phyloP scores from a whole-genome alignment of 768 basidiomycete species.

The Lactarius hengduanensis region DNA sequence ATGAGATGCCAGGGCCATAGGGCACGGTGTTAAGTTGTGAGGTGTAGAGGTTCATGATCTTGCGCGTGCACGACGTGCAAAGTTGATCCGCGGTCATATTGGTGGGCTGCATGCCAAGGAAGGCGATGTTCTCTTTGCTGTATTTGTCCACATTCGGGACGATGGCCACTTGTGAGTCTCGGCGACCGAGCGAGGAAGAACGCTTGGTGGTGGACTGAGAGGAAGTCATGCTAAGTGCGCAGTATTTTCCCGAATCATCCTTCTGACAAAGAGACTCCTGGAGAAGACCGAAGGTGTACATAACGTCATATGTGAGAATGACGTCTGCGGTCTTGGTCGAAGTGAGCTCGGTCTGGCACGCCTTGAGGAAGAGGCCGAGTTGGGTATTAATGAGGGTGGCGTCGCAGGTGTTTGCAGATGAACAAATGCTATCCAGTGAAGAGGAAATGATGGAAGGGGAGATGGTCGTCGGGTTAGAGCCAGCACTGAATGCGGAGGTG shows the following conservation, averaged over 20 bases:
- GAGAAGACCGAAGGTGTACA: conserved; percentile 72
- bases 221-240: conserved; percentile 51
- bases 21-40: conserved; percentile 65
- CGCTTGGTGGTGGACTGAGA: conserved; percentile 32
- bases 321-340: conserved; percentile 49
- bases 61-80: conserved; percentile 82
- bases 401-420: conserved; percentile 50
- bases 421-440: conserved; percentile 60
- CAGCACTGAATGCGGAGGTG: conserved; percentile 53
- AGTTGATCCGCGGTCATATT: conserved; percentile 48
- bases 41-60: conserved; percentile 74
- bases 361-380: conserved; percentile 66
- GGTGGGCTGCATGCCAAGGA: conserved; percentile 68
- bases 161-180: conserved; percentile 35
- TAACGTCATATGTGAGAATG: conserved; percentile 67
- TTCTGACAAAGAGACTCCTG: conserved; percentile 69
- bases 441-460: conserved; percentile 46
- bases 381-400: conserved; percentile 55
- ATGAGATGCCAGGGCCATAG: conserved; percentile 71
- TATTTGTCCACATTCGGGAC: conserved; percentile 57
- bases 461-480: conserved; percentile 39
- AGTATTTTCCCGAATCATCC: conserved; percentile 68
- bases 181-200: conserved; percentile 27
- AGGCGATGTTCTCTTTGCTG: conserved; percentile 62
- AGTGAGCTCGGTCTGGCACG: conserved; percentile 72